Evolutionary conservation across 805 yeast genomes (phyloP), one percentile per base, ranked within the genome.

Genomic region (Metschnikowia lachancei): DNA sequence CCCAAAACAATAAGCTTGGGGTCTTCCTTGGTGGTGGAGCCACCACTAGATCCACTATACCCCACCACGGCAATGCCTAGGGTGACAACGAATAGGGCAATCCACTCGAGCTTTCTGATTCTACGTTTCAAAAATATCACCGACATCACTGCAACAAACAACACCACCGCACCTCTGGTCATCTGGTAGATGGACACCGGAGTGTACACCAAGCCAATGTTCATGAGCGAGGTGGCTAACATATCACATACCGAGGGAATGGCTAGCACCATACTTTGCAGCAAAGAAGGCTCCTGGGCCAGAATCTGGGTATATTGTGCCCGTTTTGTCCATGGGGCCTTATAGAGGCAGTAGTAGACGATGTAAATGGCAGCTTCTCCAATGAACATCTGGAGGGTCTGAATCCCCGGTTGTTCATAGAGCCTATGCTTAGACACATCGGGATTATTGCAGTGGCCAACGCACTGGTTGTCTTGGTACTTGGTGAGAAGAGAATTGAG

Each of bases 151-250:
- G 91, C 95, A 19, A 86, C 95, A 65, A 85, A 85, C 35, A 87
- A 65, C 36, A 87, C 87, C 35, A 85, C 67, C 0, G 89, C 78
- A 2, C 95, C 94, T 53, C 95, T 70, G n/a, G 85, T 82, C 95
- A 87, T 87, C 62, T 87, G 95, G 63, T 85, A 87, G 41, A 86
- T 76, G 1, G 90, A 83, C 8, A 86, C 94, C 0, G 94, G 92
- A 1, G 83, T 81, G 63, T 81, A 82, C 19, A 85, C 62, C 50
- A 87, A 70, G 0, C 94, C 94, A n/a, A 85, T 61, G 56, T 86
- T 83, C 81, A 86, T 75, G 53, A 87, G 64, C 0, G 94, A 86
- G 1, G 95, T 87, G 3, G 84, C 92, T 31, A 75, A 56, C 40
- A 86, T 71, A 62, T 87, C 95, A 64, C 90, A 84, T 8, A 76